These are phyloP conservation scores for Globisporangium megalacanthum DNA, from an alignment of 352 stramenopile genomes.

Conservation along the genomic window DNA sequence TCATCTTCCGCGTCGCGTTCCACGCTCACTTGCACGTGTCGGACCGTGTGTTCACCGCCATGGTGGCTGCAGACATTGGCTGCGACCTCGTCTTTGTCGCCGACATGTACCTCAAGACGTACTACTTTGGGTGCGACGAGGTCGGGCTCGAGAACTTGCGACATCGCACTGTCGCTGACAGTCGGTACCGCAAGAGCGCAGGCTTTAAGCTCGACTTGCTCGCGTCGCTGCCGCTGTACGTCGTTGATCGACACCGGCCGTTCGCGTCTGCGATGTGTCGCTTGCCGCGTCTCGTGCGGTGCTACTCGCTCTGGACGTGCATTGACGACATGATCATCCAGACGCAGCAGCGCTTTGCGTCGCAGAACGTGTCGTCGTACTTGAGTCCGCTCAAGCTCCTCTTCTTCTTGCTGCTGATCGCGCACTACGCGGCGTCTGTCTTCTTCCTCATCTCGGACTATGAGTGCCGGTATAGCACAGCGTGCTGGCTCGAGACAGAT, in stretches of 20 bases:
- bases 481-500: slow-evolving; percentile 61
- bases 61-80: slow-evolving; percentile 40
- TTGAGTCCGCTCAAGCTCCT: slow-evolving; percentile 62
- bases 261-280: slow-evolving; percentile 36
- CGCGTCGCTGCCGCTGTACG: slow-evolving; percentile 54
- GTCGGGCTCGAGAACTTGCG: slow-evolving; percentile 42
- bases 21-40: slow-evolving; percentile 40
- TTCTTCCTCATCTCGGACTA: slow-evolving; percentile 68
- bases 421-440: slow-evolving; percentile 58
- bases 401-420: slow-evolving; percentile 57
- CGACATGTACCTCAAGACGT: slow-evolving; percentile 69
- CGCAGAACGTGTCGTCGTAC: slow-evolving; percentile 61
- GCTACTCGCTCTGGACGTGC: slow-evolving; percentile 41
- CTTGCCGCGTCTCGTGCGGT: slow-evolving; percentile 51
- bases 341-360: slow-evolving; percentile 63
- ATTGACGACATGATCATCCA: slow-evolving; percentile 64
- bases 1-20: slow-evolving; percentile 72
- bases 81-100: slow-evolving; percentile 45
- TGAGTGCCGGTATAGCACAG: slow-evolving; percentile 30
- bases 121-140: slow-evolving; percentile 51
- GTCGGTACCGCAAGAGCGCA: slow-evolving; percentile 30
- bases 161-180: slow-evolving; percentile 24
- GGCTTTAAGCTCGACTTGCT: slow-evolving; percentile 46
- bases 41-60: slow-evolving; percentile 3
- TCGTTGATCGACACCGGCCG: slow-evolving; percentile 16